A percentile compares a stretch with the other conserved stretches of the same genome.
phyloP scores from a whole-genome alignment of 139 green algal species.

The Trebouxia sp. region DNA sequence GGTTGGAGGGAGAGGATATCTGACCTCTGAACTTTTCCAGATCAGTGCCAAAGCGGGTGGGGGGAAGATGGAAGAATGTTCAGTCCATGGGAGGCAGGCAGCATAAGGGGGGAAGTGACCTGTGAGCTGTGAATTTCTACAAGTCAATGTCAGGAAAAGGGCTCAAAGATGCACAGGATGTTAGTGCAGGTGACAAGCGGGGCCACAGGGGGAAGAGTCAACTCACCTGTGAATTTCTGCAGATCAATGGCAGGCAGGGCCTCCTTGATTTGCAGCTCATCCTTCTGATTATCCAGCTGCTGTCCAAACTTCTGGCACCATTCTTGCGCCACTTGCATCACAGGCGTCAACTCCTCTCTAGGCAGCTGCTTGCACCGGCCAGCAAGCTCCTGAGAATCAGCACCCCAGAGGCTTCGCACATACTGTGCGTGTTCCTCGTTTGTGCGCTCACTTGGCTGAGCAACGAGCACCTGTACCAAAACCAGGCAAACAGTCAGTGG shows the following conservation, averaged over 20 bases:
- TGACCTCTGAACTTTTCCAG: too few species aligned
- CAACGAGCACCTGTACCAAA: not conserved
- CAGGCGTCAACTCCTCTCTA: not conserved
- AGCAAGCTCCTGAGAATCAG: not conserved
- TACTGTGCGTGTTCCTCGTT: not conserved
- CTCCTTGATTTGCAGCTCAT: not conserved
- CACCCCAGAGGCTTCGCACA: not conserved
- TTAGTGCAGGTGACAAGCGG: too few species aligned
- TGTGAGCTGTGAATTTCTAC: too few species aligned
- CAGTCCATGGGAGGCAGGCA: too few species aligned
- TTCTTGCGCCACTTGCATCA: not conserved
- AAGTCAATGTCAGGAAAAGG: too few species aligned
- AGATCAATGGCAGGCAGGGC: not conserved
- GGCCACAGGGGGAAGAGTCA: too few species aligned
- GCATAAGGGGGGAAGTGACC: too few species aligned
- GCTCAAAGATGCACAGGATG: too few species aligned
- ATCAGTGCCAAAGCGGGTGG: too few species aligned
- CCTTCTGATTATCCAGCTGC: conserved; percentile 10
- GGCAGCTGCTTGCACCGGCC: not conserved
- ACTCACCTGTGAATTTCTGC: not conserved
- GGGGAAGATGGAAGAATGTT: too few species aligned
- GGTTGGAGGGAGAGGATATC: too few species aligned
- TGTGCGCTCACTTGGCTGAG: not conserved
- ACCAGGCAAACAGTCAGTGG: too few species aligned
- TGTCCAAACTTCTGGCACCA: conserved; percentile 1